A percentile compares a stretch with the other conserved stretches of the same genome.
These are phyloP conservation scores for Candida freyschussii DNA, from an alignment of 1,139 yeast genomes.

Conservation along the genomic window DNA sequence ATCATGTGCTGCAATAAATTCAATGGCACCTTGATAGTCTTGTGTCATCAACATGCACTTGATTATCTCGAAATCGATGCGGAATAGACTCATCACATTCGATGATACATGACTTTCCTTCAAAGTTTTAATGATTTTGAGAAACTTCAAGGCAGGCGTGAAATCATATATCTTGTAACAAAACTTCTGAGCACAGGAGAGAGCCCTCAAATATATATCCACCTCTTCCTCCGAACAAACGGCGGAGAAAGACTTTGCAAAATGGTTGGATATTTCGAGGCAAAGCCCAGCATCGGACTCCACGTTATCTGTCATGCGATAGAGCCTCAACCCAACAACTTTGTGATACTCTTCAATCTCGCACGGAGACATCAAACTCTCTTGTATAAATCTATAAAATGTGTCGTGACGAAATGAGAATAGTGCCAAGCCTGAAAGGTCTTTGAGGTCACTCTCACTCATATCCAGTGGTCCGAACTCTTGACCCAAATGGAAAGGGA, in stretches of 20 bases:
- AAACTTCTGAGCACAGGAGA: conserved; percentile 12
- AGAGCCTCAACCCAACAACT: conserved; percentile 40
- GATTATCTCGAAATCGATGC: conserved; percentile 14
- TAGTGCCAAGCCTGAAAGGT: conserved; percentile 37
- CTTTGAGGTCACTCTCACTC: conserved; percentile 34
- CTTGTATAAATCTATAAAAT: conserved; percentile 28
- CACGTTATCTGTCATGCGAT: conserved; percentile 19
- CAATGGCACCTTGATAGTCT: conserved; percentile 9
- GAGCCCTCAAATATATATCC: conserved; percentile 11
- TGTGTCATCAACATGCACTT: conserved; percentile 13
- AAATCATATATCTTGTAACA: conserved; percentile 18
- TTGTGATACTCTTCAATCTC: conserved; percentile 36
- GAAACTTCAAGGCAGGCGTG: conserved; percentile 14
- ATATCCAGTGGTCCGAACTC: conserved; percentile 36
- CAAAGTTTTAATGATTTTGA: conserved; percentile 8
- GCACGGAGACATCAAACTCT: conserved; percentile 22
- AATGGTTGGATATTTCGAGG: conserved; percentile 17
- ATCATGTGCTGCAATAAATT: conserved; percentile 13
- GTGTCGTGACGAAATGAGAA: conserved; percentile 36
- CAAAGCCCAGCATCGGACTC: conserved; percentile 8
- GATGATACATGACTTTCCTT: conserved; percentile 1
- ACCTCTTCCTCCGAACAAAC: conserved; percentile 10
- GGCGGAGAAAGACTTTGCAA: conserved; percentile 12
- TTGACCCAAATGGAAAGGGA: conserved; percentile 40
- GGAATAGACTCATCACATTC: conserved; percentile 4